phyloP scores from a whole-genome alignment of 2,329 filamentous ascomycete genomes.

The Calcarisporium arbuscula region DNA sequence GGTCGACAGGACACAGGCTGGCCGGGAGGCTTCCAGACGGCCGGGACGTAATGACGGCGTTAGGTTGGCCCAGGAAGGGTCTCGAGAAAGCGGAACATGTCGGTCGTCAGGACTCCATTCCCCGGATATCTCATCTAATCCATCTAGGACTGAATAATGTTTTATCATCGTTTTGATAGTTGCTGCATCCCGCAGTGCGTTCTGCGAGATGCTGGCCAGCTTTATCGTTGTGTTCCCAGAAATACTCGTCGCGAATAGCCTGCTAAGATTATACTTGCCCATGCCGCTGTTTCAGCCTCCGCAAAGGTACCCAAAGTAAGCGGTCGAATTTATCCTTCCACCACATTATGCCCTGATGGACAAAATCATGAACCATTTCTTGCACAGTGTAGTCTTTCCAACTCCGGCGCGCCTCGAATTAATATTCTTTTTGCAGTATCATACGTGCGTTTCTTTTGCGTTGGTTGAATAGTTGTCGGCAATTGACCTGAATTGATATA shows the following conservation, averaged over 20 bases:
- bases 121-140: slow-evolving; percentile 32
- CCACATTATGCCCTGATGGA: slow-evolving; percentile 6
- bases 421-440: slow-evolving; percentile 5
- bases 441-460: slow-evolving; percentile 10
- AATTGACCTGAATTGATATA: slow-evolving; percentile 14
- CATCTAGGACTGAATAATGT: slow-evolving; percentile 37
- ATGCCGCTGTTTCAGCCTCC: slow-evolving; percentile 20
- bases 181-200: slow-evolving; percentile 12
- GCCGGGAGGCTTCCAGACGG: slow-evolving; percentile 19
- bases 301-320: slow-evolving; percentile 33
- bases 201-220: slow-evolving; percentile 11
- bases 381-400: slow-evolving; percentile 3
- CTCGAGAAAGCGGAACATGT: slow-evolving; percentile 17
- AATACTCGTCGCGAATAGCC: slow-evolving; percentile 22
- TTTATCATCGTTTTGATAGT: too few species aligned
- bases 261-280: slow-evolving; percentile 14
- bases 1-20: too few species aligned
- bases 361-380: slow-evolving; percentile 1
- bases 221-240: too few species aligned
- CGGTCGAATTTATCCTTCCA: slow-evolving; percentile 22
- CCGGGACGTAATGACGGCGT: slow-evolving; percentile 34
- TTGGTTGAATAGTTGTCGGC: slow-evolving; percentile 20
- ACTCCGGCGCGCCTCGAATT: slow-evolving; percentile 3
- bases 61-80: slow-evolving; percentile 22
- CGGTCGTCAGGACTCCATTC: slow-evolving; percentile 7